Evolutionary conservation across 1,284 basidiomycete species (phyloP).

Genomic region (Nidula niveotomentosa): DNA sequence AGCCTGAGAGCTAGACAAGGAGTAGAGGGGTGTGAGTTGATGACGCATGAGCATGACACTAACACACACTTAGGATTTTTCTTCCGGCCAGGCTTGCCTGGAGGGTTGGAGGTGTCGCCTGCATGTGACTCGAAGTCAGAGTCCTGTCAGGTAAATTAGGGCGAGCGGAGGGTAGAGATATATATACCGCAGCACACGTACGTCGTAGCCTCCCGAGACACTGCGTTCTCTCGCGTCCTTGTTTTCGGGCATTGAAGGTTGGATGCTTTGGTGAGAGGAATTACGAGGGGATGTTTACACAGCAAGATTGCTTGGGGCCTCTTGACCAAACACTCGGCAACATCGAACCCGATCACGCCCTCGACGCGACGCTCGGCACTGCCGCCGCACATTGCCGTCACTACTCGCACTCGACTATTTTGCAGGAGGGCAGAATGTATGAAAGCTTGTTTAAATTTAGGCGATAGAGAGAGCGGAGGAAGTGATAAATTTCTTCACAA

Average conservation of each 20-base stretch:
- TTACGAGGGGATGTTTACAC: conserved; percentile 31
- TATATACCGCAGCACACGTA: conserved; percentile 17
- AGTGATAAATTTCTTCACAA: no score
- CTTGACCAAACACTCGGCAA: conserved; percentile 7
- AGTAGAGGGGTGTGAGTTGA: conserved; percentile 27
- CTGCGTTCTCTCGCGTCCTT: conserved; percentile 54
- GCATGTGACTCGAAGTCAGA: conserved; percentile 60
- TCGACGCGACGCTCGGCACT: no score
- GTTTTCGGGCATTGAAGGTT: conserved; percentile 33
- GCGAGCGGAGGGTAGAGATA: background rate
- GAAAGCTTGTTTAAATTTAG: no score
- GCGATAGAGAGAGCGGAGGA: no score
- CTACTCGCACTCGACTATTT: no score
- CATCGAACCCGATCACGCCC: no score
- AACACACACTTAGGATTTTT: conserved; percentile 77
- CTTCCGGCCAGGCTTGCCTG: conserved; percentile 77
- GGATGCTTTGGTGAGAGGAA: conserved; percentile 37
- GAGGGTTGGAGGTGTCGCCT: conserved; percentile 39
- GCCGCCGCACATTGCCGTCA: no score
- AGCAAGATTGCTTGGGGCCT: no score
- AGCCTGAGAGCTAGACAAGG: conserved; percentile 68
- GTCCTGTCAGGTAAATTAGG: conserved; percentile 37
- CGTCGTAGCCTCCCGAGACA: conserved; percentile 56
- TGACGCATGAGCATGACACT: conserved; percentile 22
- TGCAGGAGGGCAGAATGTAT: no score